Percentiles rank a stretch among this genome's conserved stretches.
These are phyloP conservation scores for Ganoderma lucidum DNA, from an alignment of 1,284 basidiomycete genomes.

Conservation along the genomic window DNA sequence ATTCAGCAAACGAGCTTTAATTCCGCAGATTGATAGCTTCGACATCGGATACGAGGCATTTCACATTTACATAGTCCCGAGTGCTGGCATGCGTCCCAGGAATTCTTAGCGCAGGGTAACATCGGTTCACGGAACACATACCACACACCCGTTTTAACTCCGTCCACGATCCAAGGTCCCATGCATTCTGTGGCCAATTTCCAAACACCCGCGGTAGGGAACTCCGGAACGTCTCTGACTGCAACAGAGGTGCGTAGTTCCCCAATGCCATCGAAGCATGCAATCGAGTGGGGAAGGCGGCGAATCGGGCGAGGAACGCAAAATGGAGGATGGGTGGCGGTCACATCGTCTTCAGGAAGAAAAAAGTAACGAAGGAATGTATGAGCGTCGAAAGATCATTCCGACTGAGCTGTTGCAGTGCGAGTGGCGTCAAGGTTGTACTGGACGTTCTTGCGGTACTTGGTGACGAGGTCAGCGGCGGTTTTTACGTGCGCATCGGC, in stretches of 20 bases:
- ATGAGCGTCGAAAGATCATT: background rate
- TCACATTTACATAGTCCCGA: background rate
- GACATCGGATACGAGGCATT: background rate
- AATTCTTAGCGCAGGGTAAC: background rate
- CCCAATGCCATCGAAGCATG: too few relatives aligned
- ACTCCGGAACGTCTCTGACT: too few relatives aligned
- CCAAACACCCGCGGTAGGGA: too few relatives aligned
- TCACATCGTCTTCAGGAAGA: background rate
- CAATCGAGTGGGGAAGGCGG: too few relatives aligned
- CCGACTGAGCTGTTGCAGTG: conserved; percentile 10
- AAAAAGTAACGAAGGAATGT: too few relatives aligned
- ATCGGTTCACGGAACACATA: background rate
- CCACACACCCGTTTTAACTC: too few relatives aligned
- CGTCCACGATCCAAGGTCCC: too few relatives aligned
- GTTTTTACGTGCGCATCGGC: conserved; percentile 78
- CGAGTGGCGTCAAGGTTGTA: conserved; percentile 81
- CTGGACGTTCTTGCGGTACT: conserved; percentile 87
- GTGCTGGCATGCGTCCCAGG: background rate
- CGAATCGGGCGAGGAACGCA: too few relatives aligned
- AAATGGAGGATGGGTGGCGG: background rate
- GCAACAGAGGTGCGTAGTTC: too few relatives aligned
- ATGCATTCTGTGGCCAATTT: too few relatives aligned
- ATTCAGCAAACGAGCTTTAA: background rate
- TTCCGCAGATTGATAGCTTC: background rate
- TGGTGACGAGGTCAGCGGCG: conserved; percentile 80